Conservation (phyloP, 73 alveolate genomes). For the Tetrahymena borealis region DNA sequence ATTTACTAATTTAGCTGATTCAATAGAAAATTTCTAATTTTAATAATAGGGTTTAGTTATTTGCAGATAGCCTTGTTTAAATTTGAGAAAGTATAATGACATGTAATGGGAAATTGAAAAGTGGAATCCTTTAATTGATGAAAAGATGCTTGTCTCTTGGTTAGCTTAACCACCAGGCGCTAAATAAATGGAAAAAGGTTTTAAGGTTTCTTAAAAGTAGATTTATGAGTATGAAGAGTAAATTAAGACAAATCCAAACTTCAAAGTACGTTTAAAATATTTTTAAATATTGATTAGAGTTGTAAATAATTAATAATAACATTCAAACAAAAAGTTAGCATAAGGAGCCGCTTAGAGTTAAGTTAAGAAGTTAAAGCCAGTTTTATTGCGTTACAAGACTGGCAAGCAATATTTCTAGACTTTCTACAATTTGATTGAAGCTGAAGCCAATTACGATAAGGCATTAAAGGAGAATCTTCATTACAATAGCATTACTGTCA, state of each 20-base stretch:
- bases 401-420: slow-evolving; percentile 13
- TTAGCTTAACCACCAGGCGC: slow-evolving; percentile 4
- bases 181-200: not conserved
- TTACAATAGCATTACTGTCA: not conserved
- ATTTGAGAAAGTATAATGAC: not conserved
- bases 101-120: slow-evolving; percentile 29
- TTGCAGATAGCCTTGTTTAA: slow-evolving; percentile 6
- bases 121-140: slow-evolving; percentile 19
- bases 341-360: slow-evolving; percentile 10
- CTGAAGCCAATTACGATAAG: not conserved
- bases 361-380: slow-evolving; percentile 14
- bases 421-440: not conserved
- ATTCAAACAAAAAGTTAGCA: not conserved
- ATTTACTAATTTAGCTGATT: too few species aligned
- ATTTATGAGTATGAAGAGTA: slow-evolving; percentile 24
- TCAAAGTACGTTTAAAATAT: not conserved
- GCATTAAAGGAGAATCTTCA: not conserved
- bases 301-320: not conserved
- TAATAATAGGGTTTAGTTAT: slow-evolving; percentile 24
- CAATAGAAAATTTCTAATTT: too few species aligned
- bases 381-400: not conserved
- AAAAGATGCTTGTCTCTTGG: slow-evolving; percentile 26
- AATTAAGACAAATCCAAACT: not conserved
- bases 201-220: slow-evolving; percentile 13
- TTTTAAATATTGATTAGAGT: not conserved